These are phyloP conservation scores for Thamnidium elegans DNA, from an alignment of 192 early-diverging fungal genomes.

Conservation along the genomic window DNA sequence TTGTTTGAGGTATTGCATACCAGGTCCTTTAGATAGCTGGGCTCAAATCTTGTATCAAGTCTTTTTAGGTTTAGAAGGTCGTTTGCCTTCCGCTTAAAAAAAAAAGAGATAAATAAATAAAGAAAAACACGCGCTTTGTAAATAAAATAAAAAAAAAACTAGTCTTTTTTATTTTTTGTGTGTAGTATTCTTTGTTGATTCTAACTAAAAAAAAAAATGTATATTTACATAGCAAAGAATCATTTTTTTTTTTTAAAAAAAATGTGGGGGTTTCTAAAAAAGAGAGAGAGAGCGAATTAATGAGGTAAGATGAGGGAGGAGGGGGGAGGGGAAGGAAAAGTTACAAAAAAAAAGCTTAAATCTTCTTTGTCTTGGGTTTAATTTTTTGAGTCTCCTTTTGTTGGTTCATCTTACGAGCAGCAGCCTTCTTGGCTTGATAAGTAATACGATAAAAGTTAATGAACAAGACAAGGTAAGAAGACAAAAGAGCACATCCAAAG, in stretches of 20 bases:
- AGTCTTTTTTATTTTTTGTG: no score
- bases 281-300: neutral
- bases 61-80: conserved; percentile 16
- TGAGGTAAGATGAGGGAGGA: neutral
- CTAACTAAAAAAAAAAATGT: no score
- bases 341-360: conserved; percentile 3
- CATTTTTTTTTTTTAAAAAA: no score
- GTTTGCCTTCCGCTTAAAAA: neutral
- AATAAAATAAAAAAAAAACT: no score
- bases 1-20: conserved; percentile 55
- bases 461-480: conserved; percentile 83
- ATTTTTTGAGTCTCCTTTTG: conserved; percentile 7
- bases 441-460: conserved; percentile 87
- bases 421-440: conserved; percentile 61
- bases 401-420: conserved; percentile 15
- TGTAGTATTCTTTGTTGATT: neutral
- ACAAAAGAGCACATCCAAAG: conserved; percentile 77
- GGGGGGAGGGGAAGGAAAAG: neutral
- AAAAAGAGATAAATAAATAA: neutral
- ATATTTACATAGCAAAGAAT: no score
- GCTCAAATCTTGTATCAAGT: conserved; percentile 34
- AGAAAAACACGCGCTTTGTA: conserved; percentile 7
- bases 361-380: conserved; percentile 24
- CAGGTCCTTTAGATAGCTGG: conserved; percentile 55
- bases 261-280: neutral